Conservation (phyloP, 1,284 basidiomycete genomes). For the Phellopilus nigrolimitatus region DNA sequence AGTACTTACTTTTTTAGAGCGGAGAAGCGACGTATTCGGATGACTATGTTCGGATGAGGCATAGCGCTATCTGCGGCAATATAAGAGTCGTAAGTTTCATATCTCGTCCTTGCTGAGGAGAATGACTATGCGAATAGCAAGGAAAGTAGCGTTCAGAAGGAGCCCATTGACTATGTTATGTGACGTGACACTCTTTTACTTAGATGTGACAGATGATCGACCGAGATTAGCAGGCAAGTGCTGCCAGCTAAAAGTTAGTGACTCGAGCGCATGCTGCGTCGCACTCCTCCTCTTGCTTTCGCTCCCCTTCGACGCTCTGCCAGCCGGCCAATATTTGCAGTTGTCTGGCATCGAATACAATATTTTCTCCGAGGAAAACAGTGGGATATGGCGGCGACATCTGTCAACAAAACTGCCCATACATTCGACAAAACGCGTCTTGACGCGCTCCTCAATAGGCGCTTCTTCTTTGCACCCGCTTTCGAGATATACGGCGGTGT, state of each 20-base stretch:
- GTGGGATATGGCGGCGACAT: slow-evolving; percentile 24
- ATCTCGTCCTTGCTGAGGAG: too few species aligned
- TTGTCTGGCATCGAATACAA: background rate
- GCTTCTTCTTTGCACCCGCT: slow-evolving; percentile 98
- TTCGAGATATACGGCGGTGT: slow-evolving; percentile 98
- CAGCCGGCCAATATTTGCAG: background rate
- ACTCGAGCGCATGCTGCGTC: slow-evolving; percentile 12
- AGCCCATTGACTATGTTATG: background rate
- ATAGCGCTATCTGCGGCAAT: too few species aligned
- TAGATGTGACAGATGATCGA: background rate
- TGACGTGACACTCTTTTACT: background rate
- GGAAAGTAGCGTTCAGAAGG: too few species aligned
- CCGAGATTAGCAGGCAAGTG: slow-evolving; percentile 11
- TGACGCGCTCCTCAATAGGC: slow-evolving; percentile 83
- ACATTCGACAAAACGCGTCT: slow-evolving; percentile 86
- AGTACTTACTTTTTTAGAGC: too few species aligned
- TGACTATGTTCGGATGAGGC: too few species aligned
- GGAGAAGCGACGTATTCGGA: too few species aligned
- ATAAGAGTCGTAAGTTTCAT: too few species aligned
- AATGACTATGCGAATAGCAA: too few species aligned
- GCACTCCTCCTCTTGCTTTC: background rate
- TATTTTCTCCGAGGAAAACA: slow-evolving; percentile 6
- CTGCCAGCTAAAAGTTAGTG: slow-evolving; percentile 7
- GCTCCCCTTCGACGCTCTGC: background rate
- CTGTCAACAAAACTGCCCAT: slow-evolving; percentile 82